Evolutionary conservation across 805 yeast genomes (phyloP), one percentile per base, ranked within the genome.

Genomic region (Ogataea minuta): DNA sequence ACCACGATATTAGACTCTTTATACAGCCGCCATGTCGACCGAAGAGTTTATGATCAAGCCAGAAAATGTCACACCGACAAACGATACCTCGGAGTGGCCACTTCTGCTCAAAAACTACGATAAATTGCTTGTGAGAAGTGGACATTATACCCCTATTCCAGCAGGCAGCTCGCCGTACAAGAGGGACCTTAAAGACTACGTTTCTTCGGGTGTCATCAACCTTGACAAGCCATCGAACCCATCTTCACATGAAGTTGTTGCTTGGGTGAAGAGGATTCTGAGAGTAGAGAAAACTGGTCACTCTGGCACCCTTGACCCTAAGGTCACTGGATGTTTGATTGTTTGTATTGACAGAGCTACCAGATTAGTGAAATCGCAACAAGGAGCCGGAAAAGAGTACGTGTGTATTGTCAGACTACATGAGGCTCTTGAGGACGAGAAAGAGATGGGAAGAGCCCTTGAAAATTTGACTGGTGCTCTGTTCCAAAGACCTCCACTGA

Each of bases 381-480:
- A 93, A 70, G 98, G 98, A 72, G 99, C 99, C 32, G 99, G 99
- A 77, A 93, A 93, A 67, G 99, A 93, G 81, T 93, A 93, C 71
- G 99, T 93, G 40, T 93, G 98, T 74, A 88, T 93, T 53, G 93
- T 87, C 43, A 81, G 98, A 74, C 75, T 93, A 57, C 99, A 93
- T 66, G 97, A 91, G 50, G 89, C 89, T 47, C 73, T 93, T 52
- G 80, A 85, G 53, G 96, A 89, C 54, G 93, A 85, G 60, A 88
- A 88, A 64, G 96, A 54, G 48, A 74, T 93, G 68, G 87, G 81
- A 39, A 82, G 95, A 59, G 72, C 86, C 19, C 74, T 93, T 53
- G 99, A 93, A 70, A 88, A 89, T 66, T 76, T 93, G 61, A 93
- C 99, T 45, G 99, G 99, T 73, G 99, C 99, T 46, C 74, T 93